Evolutionary conservation across 805 yeast species (phyloP).

Genomic region (Ogataea pini): DNA sequence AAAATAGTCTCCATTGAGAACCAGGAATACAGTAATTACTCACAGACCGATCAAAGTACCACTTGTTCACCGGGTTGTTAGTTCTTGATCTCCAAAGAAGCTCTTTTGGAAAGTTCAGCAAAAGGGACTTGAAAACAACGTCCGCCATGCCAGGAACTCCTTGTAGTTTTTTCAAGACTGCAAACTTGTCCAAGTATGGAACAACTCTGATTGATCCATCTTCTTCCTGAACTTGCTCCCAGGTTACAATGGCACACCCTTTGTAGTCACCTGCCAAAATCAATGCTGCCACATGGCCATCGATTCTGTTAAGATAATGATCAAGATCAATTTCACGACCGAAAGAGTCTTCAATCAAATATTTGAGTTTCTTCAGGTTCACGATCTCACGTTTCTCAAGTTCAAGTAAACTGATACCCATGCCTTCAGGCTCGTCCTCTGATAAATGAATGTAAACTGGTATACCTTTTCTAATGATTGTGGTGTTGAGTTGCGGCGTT

Average conservation of each 20-base stretch:
- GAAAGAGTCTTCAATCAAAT: slow-evolving; percentile 77
- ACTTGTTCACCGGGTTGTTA: slow-evolving; percentile 89
- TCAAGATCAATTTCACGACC: slow-evolving; percentile 63
- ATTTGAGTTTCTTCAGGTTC: slow-evolving; percentile 57
- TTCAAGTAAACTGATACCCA: slow-evolving; percentile 43
- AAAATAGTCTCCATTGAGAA: slow-evolving; percentile 42
- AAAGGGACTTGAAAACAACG: slow-evolving; percentile 80
- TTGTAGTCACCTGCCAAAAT: slow-evolving; percentile 93
- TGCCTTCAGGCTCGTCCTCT: slow-evolving; percentile 26
- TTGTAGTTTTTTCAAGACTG: slow-evolving; percentile 78
- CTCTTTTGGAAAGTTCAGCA: slow-evolving; percentile 66
- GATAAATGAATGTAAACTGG: slow-evolving; percentile 47
- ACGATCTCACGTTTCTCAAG: slow-evolving; percentile 42
- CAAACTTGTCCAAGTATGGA: slow-evolving; percentile 92
- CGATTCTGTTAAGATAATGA: slow-evolving; percentile 67
- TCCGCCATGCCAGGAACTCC: slow-evolving; percentile 95
- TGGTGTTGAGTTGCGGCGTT: slow-evolving; percentile 69
- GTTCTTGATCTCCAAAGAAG: slow-evolving; percentile 88
- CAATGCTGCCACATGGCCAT: slow-evolving; percentile 67
- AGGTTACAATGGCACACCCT: slow-evolving; percentile 90
- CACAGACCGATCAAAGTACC: slow-evolving; percentile 92
- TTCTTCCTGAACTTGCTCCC: slow-evolving; percentile 48
- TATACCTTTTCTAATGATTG: slow-evolving; percentile 78
- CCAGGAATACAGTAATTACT: slow-evolving; percentile 59
- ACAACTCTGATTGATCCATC: slow-evolving; percentile 34